A percentile compares a stretch with the other conserved stretches of the same genome.
phyloP scores from a whole-genome alignment of 2,329 filamentous ascomycete genomes.

The Monosporascus sp. region DNA sequence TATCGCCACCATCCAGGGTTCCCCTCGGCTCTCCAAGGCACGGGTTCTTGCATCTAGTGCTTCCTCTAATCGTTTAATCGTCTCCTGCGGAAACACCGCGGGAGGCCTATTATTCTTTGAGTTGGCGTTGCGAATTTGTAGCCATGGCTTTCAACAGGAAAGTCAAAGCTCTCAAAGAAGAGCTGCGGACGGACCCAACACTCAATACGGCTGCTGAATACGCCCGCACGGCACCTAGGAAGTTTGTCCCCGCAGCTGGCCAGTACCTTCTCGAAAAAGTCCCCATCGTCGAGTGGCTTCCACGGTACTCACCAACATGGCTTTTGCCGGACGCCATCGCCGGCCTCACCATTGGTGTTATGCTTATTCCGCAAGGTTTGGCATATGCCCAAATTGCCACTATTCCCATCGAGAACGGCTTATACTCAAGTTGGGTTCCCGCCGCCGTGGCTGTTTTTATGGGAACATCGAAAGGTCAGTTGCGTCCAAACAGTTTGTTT shows the following conservation, averaged over 20 bases:
- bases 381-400: slow-evolving; percentile 59
- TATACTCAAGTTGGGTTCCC: slow-evolving; percentile 57
- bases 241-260: slow-evolving; percentile 46
- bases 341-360: slow-evolving; percentile 55
- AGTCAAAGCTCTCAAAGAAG: slow-evolving; percentile 20
- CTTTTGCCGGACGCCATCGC: slow-evolving; percentile 57
- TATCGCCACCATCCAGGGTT: too few relatives aligned
- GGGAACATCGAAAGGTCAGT: slow-evolving; percentile 55
- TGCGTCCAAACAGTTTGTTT: neutral
- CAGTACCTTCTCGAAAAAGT: slow-evolving; percentile 57
- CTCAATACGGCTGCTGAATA: slow-evolving; percentile 29
- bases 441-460: slow-evolving; percentile 54
- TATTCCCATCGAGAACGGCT: slow-evolving; percentile 55
- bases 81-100: too few relatives aligned
- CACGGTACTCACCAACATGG: slow-evolving; percentile 57
- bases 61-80: too few relatives aligned
- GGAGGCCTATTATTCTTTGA: too few relatives aligned
- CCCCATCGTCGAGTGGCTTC: slow-evolving; percentile 59
- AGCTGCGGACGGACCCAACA: slow-evolving; percentile 33
- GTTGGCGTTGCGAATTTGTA: neutral
- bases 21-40: too few relatives aligned
- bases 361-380: slow-evolving; percentile 58
- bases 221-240: slow-evolving; percentile 21
- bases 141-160: slow-evolving; percentile 6
- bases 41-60: too few relatives aligned